Conservation (phyloP, 352 stramenopile species). For the Globisporangium polare region DNA sequence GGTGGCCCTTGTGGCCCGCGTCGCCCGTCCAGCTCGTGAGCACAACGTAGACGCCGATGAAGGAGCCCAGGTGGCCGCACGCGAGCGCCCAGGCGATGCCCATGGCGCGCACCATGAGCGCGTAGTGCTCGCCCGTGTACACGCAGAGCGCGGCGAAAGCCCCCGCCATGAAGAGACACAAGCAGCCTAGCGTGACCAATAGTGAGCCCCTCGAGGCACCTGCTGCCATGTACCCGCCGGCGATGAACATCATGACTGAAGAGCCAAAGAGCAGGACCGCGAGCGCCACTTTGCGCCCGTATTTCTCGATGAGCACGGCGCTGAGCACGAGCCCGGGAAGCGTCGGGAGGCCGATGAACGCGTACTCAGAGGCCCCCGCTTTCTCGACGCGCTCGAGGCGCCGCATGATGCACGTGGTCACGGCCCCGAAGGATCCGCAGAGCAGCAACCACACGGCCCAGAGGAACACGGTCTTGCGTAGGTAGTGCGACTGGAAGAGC, state of each 20-base stretch:
- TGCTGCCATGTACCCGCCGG: constrained; percentile 22
- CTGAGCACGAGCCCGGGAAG: constrained; percentile 38
- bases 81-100: constrained; percentile 33
- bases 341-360: constrained; percentile 32
- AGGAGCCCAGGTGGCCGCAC: constrained; percentile 37
- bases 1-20: constrained; percentile 17
- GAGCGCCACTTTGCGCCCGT: constrained; percentile 29
- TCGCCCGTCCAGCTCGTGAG: constrained; percentile 23
- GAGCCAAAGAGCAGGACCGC: constrained; percentile 28
- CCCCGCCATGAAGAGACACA: constrained; percentile 24
- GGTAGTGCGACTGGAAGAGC: constrained; percentile 37
- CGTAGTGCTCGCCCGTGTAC: constrained; percentile 46
- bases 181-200: constrained; percentile 19
- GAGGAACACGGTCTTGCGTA: constrained; percentile 34
- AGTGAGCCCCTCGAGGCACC: constrained; percentile 9
- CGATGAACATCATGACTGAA: constrained; percentile 24
- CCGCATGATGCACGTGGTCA: constrained; percentile 25
- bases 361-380: constrained; percentile 19
- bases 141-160: constrained; percentile 26
- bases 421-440: constrained; percentile 19
- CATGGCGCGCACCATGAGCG: constrained; percentile 37
- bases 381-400: constrained; percentile 24
- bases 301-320: constrained; percentile 33
- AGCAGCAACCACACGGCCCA: constrained; percentile 42
- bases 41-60: constrained; percentile 30